Conservation (phyloP, 2,329 filamentous ascomycete species). For the Penicillium sp. region DNA sequence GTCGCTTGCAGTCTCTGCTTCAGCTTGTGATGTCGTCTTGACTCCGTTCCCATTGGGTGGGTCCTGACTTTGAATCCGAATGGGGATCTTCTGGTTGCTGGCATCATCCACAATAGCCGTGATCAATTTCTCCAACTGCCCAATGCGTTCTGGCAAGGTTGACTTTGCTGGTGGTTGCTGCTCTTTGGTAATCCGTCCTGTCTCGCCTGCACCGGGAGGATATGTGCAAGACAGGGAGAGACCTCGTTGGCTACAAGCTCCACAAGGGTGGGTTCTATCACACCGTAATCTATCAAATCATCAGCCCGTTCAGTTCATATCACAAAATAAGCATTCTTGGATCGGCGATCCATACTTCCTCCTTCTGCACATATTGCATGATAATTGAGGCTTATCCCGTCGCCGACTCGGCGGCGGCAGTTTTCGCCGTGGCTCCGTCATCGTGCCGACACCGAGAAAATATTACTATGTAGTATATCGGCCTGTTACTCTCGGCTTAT, state of each 20-base stretch:
- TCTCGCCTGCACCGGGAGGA: not conserved
- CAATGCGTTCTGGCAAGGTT: constrained; percentile 60
- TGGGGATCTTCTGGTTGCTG: constrained; percentile 48
- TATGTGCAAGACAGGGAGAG: constrained; percentile 54
- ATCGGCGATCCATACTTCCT: constrained; percentile 28
- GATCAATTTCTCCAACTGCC: constrained; percentile 57
- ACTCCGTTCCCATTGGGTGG: not conserved
- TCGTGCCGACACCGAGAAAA: not conserved
- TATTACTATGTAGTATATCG: not conserved
- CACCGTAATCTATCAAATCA: constrained; percentile 50
- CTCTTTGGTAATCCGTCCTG: not conserved
- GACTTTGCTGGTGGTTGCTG: constrained; percentile 35
- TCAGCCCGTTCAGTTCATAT: not conserved
- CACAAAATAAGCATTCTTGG: not conserved
- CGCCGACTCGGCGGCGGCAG: constrained; percentile 20
- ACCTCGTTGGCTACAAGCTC: constrained; percentile 58
- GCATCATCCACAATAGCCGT: constrained; percentile 57
- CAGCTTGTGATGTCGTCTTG: not conserved
- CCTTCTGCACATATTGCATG: constrained; percentile 32
- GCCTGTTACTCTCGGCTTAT: not conserved
- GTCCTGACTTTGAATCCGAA: constrained; percentile 24
- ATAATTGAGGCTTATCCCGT: constrained; percentile 32
- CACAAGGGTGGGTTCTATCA: constrained; percentile 57
- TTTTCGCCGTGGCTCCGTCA: constrained; percentile 1
- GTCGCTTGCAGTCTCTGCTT: constrained; percentile 14